Evolutionary conservation across 441 rosid species (phyloP).

Genomic region (Pelargonium fulgidum): DNA sequence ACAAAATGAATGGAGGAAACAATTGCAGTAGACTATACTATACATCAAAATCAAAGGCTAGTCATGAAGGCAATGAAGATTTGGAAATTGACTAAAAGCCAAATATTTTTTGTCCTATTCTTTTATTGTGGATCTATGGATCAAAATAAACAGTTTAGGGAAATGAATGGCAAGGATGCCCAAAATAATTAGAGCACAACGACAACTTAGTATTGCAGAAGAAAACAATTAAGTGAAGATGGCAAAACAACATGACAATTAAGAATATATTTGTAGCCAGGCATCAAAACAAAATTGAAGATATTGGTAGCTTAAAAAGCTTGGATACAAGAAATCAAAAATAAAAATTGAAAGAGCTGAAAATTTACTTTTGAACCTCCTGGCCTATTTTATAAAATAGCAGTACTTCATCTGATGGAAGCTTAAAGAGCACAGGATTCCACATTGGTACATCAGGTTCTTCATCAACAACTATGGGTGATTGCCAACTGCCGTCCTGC

Average conservation of each 20-base stretch:
- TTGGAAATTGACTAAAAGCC: too few relatives aligned
- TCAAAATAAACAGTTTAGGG: too few relatives aligned
- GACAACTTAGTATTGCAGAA: too few relatives aligned
- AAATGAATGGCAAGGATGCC: too few relatives aligned
- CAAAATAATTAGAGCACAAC: too few relatives aligned
- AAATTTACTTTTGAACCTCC: slow-evolving; percentile 69
- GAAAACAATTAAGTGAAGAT: neutral
- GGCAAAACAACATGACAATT: neutral
- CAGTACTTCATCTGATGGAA: slow-evolving; percentile 68
- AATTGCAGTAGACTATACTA: too few relatives aligned
- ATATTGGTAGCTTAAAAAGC: neutral
- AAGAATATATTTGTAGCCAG: neutral
- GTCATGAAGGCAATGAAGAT: too few relatives aligned
- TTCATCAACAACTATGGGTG: slow-evolving; percentile 57
- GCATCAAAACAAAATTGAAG: neutral
- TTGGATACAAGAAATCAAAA: slow-evolving; percentile 8
- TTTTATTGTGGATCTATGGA: too few relatives aligned
- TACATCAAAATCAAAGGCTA: too few relatives aligned
- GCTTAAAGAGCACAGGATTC: slow-evolving; percentile 82
- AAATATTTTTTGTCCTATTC: too few relatives aligned
- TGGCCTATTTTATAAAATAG: slow-evolving; percentile 81
- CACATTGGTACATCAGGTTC: slow-evolving; percentile 75
- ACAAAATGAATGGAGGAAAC: too few relatives aligned
- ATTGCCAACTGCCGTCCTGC: slow-evolving; percentile 61
- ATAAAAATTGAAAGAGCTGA: slow-evolving; percentile 1